phyloP scores from a whole-genome alignment of 2,329 filamentous ascomycete genomes.

The Colletotrichum sp. region DNA sequence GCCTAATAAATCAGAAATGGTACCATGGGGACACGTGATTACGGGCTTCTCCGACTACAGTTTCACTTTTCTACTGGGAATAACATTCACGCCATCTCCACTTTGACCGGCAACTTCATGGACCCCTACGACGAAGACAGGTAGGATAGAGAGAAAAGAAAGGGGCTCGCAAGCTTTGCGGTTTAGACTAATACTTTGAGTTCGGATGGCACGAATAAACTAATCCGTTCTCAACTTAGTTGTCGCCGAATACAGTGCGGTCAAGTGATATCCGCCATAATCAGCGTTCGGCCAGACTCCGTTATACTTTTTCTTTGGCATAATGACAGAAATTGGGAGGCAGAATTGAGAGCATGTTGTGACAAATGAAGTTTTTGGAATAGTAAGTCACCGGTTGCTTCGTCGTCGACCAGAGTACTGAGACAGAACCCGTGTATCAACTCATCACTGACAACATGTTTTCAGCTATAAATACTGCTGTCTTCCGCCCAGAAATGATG shows the following conservation, averaged over 20 bases:
- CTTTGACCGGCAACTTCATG: background rate
- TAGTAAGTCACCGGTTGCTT: background rate
- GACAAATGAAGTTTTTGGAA: background rate
- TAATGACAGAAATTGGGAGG: background rate
- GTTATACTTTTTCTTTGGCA: background rate
- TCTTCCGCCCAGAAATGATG: background rate
- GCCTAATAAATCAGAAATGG: background rate
- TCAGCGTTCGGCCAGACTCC: background rate
- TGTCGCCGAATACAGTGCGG: background rate
- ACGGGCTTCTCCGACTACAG: background rate
- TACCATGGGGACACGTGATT: background rate
- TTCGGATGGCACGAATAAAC: background rate
- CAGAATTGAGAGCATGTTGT: background rate
- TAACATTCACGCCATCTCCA: background rate
- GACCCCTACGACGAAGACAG: background rate
- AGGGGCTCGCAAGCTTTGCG: background rate
- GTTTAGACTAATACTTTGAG: background rate
- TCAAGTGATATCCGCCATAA: background rate
- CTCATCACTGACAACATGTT: background rate
- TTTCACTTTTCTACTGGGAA: background rate
- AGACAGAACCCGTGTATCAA: background rate
- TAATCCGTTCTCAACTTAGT: background rate
- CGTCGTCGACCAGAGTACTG: background rate
- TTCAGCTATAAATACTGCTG: background rate
- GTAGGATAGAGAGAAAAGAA: background rate